These are phyloP conservation scores for Paracorniculantispora psalliotae DNA, from an alignment of 2,329 filamentous ascomycete species.

Conservation along the genomic window DNA sequence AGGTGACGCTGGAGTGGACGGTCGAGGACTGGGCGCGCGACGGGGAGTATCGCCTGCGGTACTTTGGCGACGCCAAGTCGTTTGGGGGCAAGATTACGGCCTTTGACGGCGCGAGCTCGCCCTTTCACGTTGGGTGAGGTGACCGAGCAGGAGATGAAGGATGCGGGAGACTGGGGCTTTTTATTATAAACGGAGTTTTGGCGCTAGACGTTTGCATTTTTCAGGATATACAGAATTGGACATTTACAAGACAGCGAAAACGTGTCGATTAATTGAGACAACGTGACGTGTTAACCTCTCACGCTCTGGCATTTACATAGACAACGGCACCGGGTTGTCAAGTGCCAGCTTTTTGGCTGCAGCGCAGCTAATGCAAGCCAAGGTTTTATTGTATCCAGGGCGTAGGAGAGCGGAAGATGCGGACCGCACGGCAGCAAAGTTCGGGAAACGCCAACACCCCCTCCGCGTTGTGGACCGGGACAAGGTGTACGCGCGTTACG, in stretches of 20 bases:
- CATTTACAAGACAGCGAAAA: no score
- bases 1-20: slow-evolving; percentile 74
- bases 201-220: background rate
- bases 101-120: slow-evolving; percentile 63
- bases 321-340: no score
- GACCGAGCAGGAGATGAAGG: background rate
- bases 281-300: no score
- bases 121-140: slow-evolving; percentile 34
- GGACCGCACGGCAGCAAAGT: no score
- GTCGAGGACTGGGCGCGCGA: slow-evolving; percentile 54
- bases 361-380: background rate
- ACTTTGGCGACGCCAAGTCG: slow-evolving; percentile 75
- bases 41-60: slow-evolving; percentile 70
- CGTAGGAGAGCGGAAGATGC: no score
- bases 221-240: no score
- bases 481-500: no score
- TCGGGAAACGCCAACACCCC: no score
- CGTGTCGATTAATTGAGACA: no score
- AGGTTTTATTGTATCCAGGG: background rate
- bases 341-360: background rate
- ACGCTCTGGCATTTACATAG: no score
- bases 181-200: background rate
- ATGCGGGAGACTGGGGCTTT: no score
- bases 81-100: slow-evolving; percentile 55
- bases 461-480: no score